Base-by-base conservation (phyloP, 768 basidiomycete genomes). In the Russula compacta region DNA sequence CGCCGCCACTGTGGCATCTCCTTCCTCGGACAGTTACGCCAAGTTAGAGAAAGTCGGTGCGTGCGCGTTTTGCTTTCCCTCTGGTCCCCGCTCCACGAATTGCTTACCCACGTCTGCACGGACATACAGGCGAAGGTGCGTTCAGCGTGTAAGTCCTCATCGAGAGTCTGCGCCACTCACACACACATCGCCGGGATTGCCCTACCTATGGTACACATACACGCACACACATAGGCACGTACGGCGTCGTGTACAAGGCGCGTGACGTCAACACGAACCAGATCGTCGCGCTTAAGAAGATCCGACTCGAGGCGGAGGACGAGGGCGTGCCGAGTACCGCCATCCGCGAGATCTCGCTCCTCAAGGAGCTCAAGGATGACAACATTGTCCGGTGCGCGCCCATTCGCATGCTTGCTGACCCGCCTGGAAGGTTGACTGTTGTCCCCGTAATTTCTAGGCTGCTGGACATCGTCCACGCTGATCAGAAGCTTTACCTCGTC, bases 241-340 rank as follows among this genome's bases (percentile, higher is more conserved):
- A 98, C 67, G 95, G 95, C 59, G 95, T 98, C 55, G 95, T 98
- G 21, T 98, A 98, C 81, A 97, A 98, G 74, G 95, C 95, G 43
- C 83, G 85, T 66, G 95, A 98, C 71, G 75, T 83, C 64, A 80
- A 75, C 49, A 87, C 82, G 9, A 88, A 88, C 71, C 75, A 84
- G 67, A 85, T 98, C 67, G 97, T 99, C 53, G 97, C 97, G 24
- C 79, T 98, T 66, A 99, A 99, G 84, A 99, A 99, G 81, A 98
- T 99, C 71, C 79, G 97, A 43, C 83, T 99, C 32, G 97, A 98
- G 72, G 93, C 94, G 17, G 97, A 98, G 74, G 97, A 99, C 70
- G 97, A 99, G 73, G 97, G 97, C 50, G 97, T 99, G 21, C 97
- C 97, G 9, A 92, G 89, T 65, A 99, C 97, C 4, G 95, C 95